A percentile compares a stretch with the other conserved stretches of the same genome.
Evolutionary conservation across 1,284 basidiomycete species (phyloP).

Genomic region (Singerocomus inundabilis): DNA sequence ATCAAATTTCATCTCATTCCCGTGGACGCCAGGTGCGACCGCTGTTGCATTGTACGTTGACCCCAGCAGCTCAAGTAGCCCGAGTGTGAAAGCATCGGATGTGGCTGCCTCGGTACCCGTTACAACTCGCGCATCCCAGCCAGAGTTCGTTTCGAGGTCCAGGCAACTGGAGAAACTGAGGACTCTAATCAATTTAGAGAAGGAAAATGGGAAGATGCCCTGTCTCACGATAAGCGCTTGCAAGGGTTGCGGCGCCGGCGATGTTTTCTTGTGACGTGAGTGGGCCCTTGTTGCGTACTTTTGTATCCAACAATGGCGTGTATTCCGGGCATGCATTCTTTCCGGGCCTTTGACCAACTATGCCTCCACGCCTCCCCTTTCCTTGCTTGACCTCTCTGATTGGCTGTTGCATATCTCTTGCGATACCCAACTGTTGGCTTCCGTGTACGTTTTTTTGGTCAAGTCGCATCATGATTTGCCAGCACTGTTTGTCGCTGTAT

Average conservation of each 20-base stretch:
- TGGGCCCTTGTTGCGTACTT: conserved; percentile 2
- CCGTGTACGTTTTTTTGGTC: conserved; percentile 6
- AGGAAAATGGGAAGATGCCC: conserved; percentile 34
- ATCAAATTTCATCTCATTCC: conserved; percentile 56
- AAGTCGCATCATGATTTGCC: conserved; percentile 26
- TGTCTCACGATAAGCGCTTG: conserved; percentile 38
- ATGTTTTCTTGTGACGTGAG: conserved; percentile 45
- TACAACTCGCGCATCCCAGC: conserved; percentile 21
- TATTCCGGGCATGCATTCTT: conserved; percentile 7
- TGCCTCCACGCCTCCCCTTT: conserved; percentile 21
- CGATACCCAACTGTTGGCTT: conserved; percentile 1
- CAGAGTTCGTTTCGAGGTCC: conserved; percentile 56
- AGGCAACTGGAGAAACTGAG: conserved; percentile 61
- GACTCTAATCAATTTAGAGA: conserved; percentile 47
- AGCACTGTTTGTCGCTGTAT: conserved; percentile 31
- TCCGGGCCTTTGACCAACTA: conserved; percentile 4
- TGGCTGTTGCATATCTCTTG: conserved; percentile 24
- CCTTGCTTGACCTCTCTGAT: conserved; percentile 4
- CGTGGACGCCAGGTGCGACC: conserved; percentile 48
- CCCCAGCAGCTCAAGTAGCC: conserved; percentile 26
- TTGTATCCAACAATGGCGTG: conserved; percentile 5
- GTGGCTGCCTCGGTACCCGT: conserved; percentile 13
- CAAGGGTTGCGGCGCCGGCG: conserved; percentile 41
- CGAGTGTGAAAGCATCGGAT: conserved; percentile 18
- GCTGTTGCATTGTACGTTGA: conserved; percentile 30